Evolutionary conservation across 1,284 basidiomycete species (phyloP), one percentile per base, ranked within the genome.

Genomic region (Apiotrichum sp.): DNA sequence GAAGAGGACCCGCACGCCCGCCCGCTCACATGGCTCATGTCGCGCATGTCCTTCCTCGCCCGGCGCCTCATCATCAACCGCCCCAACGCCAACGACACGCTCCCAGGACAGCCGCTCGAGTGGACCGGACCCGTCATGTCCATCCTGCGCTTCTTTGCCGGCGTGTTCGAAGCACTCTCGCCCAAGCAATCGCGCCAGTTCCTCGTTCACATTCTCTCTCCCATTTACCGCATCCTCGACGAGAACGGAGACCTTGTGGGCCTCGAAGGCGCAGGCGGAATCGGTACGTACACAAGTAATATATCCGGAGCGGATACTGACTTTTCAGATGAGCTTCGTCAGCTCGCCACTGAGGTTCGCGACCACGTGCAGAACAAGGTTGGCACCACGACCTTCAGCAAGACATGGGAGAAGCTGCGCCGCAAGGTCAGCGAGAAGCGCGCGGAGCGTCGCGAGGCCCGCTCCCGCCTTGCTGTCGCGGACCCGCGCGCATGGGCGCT

Each of bases 81-180:
- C 34, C 78, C 78, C 8, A 64, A 74, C 6, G 62, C 69, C 29
- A 72, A 77, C 65, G 44, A 52, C 50, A 55, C 44, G 16, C 50
- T 59, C 4, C 54, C 53, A 68, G 31, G 77, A 69, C 46, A 71
- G 70, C 50, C 84, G 80, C 72, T 77, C 2, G 80, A 80, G 59
- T 98, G 93, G 92, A 80, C 83, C 5, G 82, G 87, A 22, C 88
- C 90, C 61, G 87, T 91, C 0, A 75, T 86, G 7, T 84, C 89
- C 0, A 83, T 89, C 51, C 74, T 98, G 46, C 86, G 88, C n/a
- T 95, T 91, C 86, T 96, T 97, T 67, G 93, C 92, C 1, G 92
- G 92, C 0, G 90, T 96, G 83, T 77, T 83, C 4, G 85, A 86
- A 7, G 78, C 84, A 66, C 83, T 98, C 78, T 81, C 84, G 1